A percentile compares a stretch with the other conserved stretches of the same genome.
phyloP scores from a whole-genome alignment of 2,329 filamentous ascomycete species.

The Gaeumannomyces tritici region DNA sequence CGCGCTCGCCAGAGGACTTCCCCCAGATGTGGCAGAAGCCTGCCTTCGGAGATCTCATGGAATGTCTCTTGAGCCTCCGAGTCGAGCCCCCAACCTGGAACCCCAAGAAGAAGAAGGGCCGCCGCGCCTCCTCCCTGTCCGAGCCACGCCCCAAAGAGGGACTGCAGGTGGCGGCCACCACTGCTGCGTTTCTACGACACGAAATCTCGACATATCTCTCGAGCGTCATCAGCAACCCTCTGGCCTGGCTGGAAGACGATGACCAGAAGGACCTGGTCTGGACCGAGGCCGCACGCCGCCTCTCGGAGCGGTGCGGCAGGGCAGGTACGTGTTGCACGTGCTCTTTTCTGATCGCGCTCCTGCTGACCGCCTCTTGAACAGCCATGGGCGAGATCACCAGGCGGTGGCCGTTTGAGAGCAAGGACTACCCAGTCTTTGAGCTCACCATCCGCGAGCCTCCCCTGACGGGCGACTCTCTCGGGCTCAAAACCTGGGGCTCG shows the following conservation, averaged over 20 bases:
- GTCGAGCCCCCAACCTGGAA: slow-evolving; percentile 62
- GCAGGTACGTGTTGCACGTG: slow-evolving; percentile 33
- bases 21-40: slow-evolving; percentile 79
- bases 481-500: slow-evolving; percentile 92
- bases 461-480: slow-evolving; percentile 77
- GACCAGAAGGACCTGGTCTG: slow-evolving; percentile 60
- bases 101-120: slow-evolving; percentile 17
- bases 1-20: slow-evolving; percentile 43
- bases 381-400: slow-evolving; percentile 49
- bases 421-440: slow-evolving; percentile 36
- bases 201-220: slow-evolving; percentile 58
- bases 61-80: slow-evolving; percentile 56
- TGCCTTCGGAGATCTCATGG: slow-evolving; percentile 50
- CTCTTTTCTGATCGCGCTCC: neutral
- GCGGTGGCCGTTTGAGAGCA: slow-evolving; percentile 39
- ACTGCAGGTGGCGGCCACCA: neutral
- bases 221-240: slow-evolving; percentile 54
- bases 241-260: slow-evolving; percentile 61
- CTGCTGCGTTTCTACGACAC: slow-evolving; percentile 19
- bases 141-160: neutral
- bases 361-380: neutral
- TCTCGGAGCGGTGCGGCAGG: slow-evolving; percentile 80
- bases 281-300: slow-evolving; percentile 67
- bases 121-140: neutral
- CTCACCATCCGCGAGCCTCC: slow-evolving; percentile 77